phyloP scores from a whole-genome alignment of 345 rosid genomes.

The Bruguiera sexangula region DNA sequence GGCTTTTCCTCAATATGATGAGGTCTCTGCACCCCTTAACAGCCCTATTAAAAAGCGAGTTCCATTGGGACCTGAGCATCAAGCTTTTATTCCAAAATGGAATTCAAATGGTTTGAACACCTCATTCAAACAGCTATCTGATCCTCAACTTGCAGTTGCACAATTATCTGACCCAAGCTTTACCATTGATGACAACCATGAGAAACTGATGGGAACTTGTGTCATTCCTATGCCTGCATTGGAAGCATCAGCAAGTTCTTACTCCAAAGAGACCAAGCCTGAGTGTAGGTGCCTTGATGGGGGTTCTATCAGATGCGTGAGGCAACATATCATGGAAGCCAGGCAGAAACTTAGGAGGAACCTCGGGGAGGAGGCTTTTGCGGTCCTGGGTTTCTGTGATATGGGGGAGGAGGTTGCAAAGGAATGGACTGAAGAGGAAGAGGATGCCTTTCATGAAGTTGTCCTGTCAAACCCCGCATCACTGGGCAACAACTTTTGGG shows the following conservation, averaged over 20 bases:
- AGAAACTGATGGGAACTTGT: conserved; percentile 45
- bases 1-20: conserved; percentile 32
- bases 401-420: conserved; percentile 69
- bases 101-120: conserved; percentile 10
- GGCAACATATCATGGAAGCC: conserved; percentile 58
- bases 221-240: conserved; percentile 53
- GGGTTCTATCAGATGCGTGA: conserved; percentile 56
- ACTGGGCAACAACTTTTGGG: conserved; percentile 61
- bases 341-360: conserved; percentile 44
- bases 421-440: conserved; percentile 62
- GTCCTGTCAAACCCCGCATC: conserved; percentile 58
- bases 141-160: conserved; percentile 9
- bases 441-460: conserved; percentile 47
- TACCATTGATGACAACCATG: conserved; percentile 2
- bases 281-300: conserved; percentile 53
- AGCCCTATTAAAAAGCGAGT: conserved; percentile 38
- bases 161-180: conserved; percentile 6
- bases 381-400: conserved; percentile 52
- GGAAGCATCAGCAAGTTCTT: conserved; percentile 21
- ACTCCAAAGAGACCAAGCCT: conserved; percentile 25
- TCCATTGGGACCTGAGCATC: conserved; percentile 55
- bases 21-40: conserved; percentile 31
- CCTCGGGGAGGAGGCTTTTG: conserved; percentile 52
- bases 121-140: conserved; percentile 10
- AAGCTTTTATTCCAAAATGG: conserved; percentile 56